Conservation (phyloP, 1,284 basidiomycete genomes). For the Ustilago loliicola region DNA sequence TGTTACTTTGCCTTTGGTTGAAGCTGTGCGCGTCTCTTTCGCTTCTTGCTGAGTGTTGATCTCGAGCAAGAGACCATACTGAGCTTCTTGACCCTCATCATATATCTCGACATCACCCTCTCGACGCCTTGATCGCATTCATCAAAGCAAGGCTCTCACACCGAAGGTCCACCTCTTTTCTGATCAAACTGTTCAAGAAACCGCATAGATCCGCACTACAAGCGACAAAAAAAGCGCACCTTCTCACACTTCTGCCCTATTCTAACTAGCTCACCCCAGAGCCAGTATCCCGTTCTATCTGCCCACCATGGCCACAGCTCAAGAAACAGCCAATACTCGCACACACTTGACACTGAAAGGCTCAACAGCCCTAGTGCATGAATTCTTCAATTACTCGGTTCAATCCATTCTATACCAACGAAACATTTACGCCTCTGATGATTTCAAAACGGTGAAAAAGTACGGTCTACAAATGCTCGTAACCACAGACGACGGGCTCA, state of each 20-base stretch:
- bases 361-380: constrained; percentile 92
- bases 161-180: too few relatives aligned
- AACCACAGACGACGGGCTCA: constrained; percentile 90
- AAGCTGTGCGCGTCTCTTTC: not conserved
- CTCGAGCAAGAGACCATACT: constrained; percentile 8
- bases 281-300: too few relatives aligned
- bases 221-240: too few relatives aligned
- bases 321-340: constrained; percentile 58
- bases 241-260: too few relatives aligned
- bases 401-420: constrained; percentile 88
- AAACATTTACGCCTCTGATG: constrained; percentile 95
- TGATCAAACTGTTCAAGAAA: too few relatives aligned
- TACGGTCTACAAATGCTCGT: constrained; percentile 96
- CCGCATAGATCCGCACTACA: too few relatives aligned
- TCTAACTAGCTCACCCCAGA: too few relatives aligned
- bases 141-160: too few relatives aligned
- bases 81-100: constrained; percentile 1
- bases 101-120: not conserved
- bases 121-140: too few relatives aligned
- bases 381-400: constrained; percentile 98
- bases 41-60: constrained; percentile 14
- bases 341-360: constrained; percentile 84
- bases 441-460: constrained; percentile 85
- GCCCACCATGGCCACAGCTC: constrained; percentile 47
- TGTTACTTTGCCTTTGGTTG: constrained; percentile 8